Base-by-base conservation (phyloP, 2,329 filamentous ascomycete genomes). In the Ophidiomyces ophidiicola region DNA sequence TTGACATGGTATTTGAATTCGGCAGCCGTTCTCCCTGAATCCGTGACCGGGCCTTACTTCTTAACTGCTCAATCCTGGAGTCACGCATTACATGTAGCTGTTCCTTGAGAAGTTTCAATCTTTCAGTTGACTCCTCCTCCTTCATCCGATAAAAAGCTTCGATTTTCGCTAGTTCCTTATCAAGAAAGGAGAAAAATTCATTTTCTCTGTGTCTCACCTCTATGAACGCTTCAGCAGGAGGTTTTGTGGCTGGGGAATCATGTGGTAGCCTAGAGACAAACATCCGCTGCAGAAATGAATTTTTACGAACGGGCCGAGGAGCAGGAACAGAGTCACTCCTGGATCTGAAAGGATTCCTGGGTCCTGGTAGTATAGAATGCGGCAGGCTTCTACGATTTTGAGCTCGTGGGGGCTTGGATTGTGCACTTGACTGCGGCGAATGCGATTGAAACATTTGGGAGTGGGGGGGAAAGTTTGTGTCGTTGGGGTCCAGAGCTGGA, bases 71-170 rank as follows among this genome's bases (percentile, higher is more conserved):
- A 19, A 84, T 71, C 15, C 88, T 77, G 10, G 81, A 74, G 56
- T 92, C 85, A 31, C 86, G 74, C 85, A 96, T 94, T 51, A 92
- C 82, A 54, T 93, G 87, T 21, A 98, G 69, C 57, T 98, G 90
- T 36, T 86, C 76, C 29, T 82, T 75, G 32, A 98, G 67, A 3
- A 80, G 58, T 0, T 67, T 64, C 17, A 94, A 64, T 2, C 87
- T 75, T 39, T 78, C 66, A 0, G 76, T 80, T 0, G 88, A 84
- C 55, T 94, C 84, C 19, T 82, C 72, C 55, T 98, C 90, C 55
- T 94, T 94, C 48, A 75, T 65, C 50, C 75, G 78, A 65, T 96
- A 96, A 54, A 98, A 98, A 0, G 68, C 63, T 55, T 98, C 87
- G 7, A 98, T 84, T 61, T 96, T 98, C n/a, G 78, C 70, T 10